phyloP scores from a whole-genome alignment of 2,329 filamentous ascomycete genomes.

The Tolypocladium paradoxum region DNA sequence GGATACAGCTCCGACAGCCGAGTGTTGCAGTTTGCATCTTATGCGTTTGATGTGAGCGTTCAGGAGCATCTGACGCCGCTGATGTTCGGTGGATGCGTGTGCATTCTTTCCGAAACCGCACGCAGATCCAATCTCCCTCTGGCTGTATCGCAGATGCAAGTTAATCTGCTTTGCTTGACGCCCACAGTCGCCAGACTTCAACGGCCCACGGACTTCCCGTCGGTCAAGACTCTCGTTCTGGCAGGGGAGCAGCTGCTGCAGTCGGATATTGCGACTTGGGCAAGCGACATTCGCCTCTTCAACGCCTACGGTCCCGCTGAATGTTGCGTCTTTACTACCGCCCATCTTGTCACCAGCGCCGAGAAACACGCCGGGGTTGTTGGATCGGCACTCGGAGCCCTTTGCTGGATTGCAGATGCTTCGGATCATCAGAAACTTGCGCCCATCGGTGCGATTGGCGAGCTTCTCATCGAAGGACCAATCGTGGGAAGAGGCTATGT shows the following conservation, averaged over 20 bases:
- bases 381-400: conserved; percentile 3
- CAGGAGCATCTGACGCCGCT: conserved; percentile 42
- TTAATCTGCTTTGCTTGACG: conserved; percentile 39
- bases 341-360: conserved; percentile 20
- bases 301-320: conserved; percentile 36
- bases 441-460: conserved; percentile 16
- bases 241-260: not conserved
- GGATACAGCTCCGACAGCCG: conserved; percentile 28
- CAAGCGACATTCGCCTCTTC: conserved; percentile 7
- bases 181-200: conserved; percentile 38
- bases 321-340: conserved; percentile 13
- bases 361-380: conserved; percentile 16
- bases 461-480: conserved; percentile 29
- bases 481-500: conserved; percentile 38
- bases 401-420: conserved; percentile 13
- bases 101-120: conserved; percentile 42
- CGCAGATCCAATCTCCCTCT: conserved; percentile 38
- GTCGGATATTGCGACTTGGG: not conserved
- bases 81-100: conserved; percentile 37
- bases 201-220: conserved; percentile 32
- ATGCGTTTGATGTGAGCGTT: conserved; percentile 44
- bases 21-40: conserved; percentile 36
- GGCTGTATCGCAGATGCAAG: conserved; percentile 30
- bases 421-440: conserved; percentile 9
- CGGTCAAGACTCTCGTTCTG: conserved; percentile 31